phyloP scores from a whole-genome alignment of 768 basidiomycete genomes.

The Asterophora parasitica region DNA sequence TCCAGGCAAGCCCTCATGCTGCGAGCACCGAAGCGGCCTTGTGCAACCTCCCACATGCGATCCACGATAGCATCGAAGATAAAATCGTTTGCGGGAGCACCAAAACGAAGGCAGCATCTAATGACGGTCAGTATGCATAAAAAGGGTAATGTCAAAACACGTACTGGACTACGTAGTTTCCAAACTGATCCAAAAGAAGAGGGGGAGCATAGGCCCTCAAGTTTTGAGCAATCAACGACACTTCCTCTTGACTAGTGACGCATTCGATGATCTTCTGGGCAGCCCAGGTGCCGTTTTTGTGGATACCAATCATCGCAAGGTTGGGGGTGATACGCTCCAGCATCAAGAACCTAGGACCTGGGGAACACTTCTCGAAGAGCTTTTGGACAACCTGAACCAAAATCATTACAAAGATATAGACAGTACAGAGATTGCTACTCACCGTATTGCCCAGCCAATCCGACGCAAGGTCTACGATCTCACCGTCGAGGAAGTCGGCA shows the following conservation, averaged over 20 bases:
- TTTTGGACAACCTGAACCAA: slow-evolving; percentile 83
- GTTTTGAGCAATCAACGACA: slow-evolving; percentile 78
- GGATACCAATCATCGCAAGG: slow-evolving; percentile 95
- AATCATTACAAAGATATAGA: slow-evolving; percentile 3
- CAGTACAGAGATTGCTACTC: slow-evolving; percentile 18
- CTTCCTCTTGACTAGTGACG: slow-evolving; percentile 82
- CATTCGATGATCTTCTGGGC: slow-evolving; percentile 99
- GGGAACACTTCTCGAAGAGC: slow-evolving; percentile 86
- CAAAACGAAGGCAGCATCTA: slow-evolving; percentile 89
- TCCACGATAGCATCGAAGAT: slow-evolving; percentile 98
- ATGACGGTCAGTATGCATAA: background rate
- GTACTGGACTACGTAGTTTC: slow-evolving; percentile 90
- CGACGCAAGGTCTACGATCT: slow-evolving; percentile 91
- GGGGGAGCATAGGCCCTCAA: slow-evolving; percentile 90
- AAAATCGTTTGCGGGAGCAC: slow-evolving; percentile 86
- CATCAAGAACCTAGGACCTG: slow-evolving; percentile 78
- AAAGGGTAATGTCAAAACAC: slow-evolving; percentile 24
- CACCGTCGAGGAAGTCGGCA: slow-evolving; percentile 86
- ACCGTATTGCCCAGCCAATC: slow-evolving; percentile 99
- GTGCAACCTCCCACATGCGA: slow-evolving; percentile 97
- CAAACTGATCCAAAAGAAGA: slow-evolving; percentile 88
- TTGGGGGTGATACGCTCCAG: slow-evolving; percentile 91
- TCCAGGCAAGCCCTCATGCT: slow-evolving; percentile 98
- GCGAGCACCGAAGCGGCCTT: slow-evolving; percentile 95
- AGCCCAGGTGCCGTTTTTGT: slow-evolving; percentile 99